Conservation (phyloP, 352 stramenopile species). For the Phytophthora nicotianae region DNA sequence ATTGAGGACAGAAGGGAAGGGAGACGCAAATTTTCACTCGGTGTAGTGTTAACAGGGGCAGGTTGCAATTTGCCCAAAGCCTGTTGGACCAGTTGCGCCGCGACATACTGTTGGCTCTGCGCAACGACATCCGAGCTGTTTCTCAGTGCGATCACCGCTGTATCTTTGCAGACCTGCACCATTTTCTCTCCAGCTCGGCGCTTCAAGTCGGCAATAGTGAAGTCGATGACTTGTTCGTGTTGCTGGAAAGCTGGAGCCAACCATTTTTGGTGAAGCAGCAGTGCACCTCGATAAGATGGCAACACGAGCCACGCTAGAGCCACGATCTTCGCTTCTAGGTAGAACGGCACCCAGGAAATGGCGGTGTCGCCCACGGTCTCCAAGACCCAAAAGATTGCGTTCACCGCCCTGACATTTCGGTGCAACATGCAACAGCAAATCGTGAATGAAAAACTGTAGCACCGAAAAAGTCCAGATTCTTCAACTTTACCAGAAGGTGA, state of each 20-base stretch:
- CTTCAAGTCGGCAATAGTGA: constrained; percentile 59
- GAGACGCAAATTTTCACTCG: constrained; percentile 18
- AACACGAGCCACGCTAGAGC: constrained; percentile 75
- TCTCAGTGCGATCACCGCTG: constrained; percentile 58
- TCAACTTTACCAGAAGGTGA: constrained; percentile 58
- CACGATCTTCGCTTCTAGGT: constrained; percentile 75
- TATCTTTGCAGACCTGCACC: constrained; percentile 70
- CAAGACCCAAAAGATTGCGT: constrained; percentile 60
- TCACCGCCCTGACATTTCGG: constrained; percentile 45
- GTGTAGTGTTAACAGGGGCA: not conserved
- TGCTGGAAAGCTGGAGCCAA: constrained; percentile 71
- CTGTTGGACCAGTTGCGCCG: constrained; percentile 70
- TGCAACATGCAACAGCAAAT: constrained; percentile 10
- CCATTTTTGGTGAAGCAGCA: constrained; percentile 60
- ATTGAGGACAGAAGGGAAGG: constrained; percentile 23
- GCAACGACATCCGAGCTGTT: constrained; percentile 63
- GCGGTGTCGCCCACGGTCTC: constrained; percentile 67
- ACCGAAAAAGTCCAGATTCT: not conserved
- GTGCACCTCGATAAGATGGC: constrained; percentile 54
- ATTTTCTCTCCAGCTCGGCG: constrained; percentile 69
- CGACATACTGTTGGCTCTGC: constrained; percentile 71
- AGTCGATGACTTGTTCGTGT: constrained; percentile 68
- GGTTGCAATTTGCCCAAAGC: constrained; percentile 44
- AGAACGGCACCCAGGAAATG: constrained; percentile 71
- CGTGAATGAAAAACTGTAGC: constrained; percentile 7